These are phyloP conservation scores for Bromus sterilis DNA, from an alignment of 176 grass and related monocot genomes.

Conservation along the genomic window DNA sequence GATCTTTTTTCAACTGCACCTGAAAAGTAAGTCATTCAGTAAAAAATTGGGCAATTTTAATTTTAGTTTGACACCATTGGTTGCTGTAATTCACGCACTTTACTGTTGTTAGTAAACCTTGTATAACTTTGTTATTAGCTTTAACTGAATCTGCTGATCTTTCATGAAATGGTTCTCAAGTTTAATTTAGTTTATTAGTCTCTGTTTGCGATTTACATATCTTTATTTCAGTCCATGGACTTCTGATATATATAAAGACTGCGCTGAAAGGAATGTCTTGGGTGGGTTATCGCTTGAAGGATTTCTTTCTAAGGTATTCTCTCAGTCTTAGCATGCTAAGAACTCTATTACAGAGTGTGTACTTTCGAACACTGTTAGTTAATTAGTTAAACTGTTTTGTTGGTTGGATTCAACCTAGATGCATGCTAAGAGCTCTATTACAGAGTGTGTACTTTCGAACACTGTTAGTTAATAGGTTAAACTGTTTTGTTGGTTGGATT, in stretches of 20 bases:
- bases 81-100: background rate
- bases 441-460: background rate
- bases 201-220: background rate
- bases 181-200: background rate
- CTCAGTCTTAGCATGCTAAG: background rate
- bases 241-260: constrained; percentile 61
- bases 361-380: background rate
- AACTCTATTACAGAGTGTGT: background rate
- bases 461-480: background rate
- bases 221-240: constrained; percentile 67
- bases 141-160: background rate
- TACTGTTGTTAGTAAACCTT: background rate
- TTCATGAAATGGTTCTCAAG: background rate
- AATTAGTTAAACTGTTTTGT: background rate
- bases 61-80: background rate
- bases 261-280: constrained; percentile 87
- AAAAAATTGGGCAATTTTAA: background rate
- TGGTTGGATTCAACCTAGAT: background rate
- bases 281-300: constrained; percentile 89
- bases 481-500: background rate
- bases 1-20: constrained; percentile 94
- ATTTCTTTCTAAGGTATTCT: constrained; percentile 84
- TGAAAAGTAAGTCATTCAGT: constrained; percentile 56
- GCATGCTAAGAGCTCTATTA: background rate
- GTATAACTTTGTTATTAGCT: background rate